phyloP scores from a whole-genome alignment of 495 filamentous ascomycete species.

The Sordaria brevicollis region DNA sequence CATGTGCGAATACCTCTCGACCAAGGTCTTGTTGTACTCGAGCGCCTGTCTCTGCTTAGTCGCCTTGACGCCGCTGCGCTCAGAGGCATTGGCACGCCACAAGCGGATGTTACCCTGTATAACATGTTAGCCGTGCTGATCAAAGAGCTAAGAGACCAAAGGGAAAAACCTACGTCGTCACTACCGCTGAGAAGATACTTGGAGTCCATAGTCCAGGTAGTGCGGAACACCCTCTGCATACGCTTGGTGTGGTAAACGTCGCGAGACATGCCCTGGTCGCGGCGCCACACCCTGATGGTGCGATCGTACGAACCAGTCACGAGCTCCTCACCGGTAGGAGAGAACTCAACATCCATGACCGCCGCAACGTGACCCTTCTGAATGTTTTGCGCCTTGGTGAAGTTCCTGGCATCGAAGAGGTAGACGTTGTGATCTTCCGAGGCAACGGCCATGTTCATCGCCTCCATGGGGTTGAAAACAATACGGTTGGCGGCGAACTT shows the following conservation, averaged over 20 bases:
- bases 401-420: slow-evolving; percentile 25
- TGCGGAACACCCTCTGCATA: slow-evolving; percentile 82
- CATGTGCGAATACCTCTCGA: slow-evolving; percentile 85
- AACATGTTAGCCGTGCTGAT: not conserved
- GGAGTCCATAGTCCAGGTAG: slow-evolving; percentile 75
- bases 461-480: slow-evolving; percentile 81
- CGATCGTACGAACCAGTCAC: slow-evolving; percentile 70
- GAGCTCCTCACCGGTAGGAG: slow-evolving; percentile 87
- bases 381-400: slow-evolving; percentile 61
- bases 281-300: slow-evolving; percentile 59
- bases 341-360: slow-evolving; percentile 95
- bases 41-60: slow-evolving; percentile 71
- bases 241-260: slow-evolving; percentile 97
- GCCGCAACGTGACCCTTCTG: slow-evolving; percentile 92
- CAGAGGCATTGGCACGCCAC: slow-evolving; percentile 83
- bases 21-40: slow-evolving; percentile 84
- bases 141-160: not conserved
- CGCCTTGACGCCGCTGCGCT: slow-evolving; percentile 75
- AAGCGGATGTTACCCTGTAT: slow-evolving; percentile 69
- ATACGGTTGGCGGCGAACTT: slow-evolving; percentile 77
- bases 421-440: slow-evolving; percentile 43
- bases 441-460: slow-evolving; percentile 28
- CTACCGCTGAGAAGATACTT: slow-evolving; percentile 77
- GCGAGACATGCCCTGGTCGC: slow-evolving; percentile 69
- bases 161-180: slow-evolving; percentile 47